These are phyloP conservation scores for Primulina huaijiensis DNA, from an alignment of 257 asterid species.

Conservation along the genomic window DNA sequence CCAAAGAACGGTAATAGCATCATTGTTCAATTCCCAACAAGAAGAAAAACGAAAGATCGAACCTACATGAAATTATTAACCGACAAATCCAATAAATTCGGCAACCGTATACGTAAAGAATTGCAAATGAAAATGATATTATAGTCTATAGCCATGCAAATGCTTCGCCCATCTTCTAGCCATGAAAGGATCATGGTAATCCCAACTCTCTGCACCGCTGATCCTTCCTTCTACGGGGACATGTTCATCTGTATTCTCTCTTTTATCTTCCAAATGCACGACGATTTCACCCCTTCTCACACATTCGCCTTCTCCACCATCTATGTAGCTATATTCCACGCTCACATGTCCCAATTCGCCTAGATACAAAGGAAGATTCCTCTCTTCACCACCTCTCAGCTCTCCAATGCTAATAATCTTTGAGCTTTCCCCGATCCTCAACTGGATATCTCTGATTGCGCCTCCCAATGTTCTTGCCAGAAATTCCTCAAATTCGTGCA, in stretches of 20 bases:
- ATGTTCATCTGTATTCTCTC: constrained; percentile 33
- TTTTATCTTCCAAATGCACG: constrained; percentile 43
- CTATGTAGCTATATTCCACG: constrained; percentile 74
- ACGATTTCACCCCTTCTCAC: constrained; percentile 51
- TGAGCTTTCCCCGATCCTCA: constrained; percentile 56
- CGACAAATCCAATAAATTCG: constrained; percentile 23
- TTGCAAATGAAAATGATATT: constrained; percentile 21
- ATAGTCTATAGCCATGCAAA: constrained; percentile 74
- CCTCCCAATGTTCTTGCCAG: constrained; percentile 73
- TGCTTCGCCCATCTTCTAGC: constrained; percentile 99
- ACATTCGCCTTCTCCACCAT: constrained; percentile 49
- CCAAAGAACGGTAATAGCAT: neutral
- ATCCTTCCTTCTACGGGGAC: constrained; percentile 47
- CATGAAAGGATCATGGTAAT: constrained; percentile 80
- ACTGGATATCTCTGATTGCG: constrained; percentile 53
- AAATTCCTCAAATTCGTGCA: constrained; percentile 83
- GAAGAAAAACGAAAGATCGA: neutral
- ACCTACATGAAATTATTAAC: no score
- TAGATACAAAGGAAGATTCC: constrained; percentile 56
- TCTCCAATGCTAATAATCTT: constrained; percentile 64
- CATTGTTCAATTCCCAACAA: neutral
- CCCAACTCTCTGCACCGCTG: constrained; percentile 80
- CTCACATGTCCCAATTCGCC: constrained; percentile 40
- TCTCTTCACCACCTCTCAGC: constrained; percentile 79
- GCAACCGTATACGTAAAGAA: neutral